Base-by-base conservation (phyloP, 192 early-diverging fungal species). In the Coemansia sp. region DNA sequence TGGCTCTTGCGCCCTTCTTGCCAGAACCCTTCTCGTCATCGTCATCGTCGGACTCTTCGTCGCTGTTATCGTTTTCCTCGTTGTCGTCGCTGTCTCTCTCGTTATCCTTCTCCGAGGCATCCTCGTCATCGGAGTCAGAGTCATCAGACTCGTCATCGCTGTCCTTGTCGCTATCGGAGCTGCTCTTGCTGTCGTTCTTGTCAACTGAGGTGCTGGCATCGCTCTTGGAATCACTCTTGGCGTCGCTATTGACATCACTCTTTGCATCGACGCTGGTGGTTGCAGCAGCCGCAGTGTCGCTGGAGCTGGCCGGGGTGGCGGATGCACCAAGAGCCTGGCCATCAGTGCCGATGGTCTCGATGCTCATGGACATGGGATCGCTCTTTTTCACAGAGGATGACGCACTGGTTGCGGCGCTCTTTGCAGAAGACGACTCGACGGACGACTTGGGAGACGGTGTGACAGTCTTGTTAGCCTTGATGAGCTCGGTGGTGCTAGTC, bases 301-400 rank as follows among this genome's bases (percentile, higher is more conserved):
- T 57, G 14, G 55, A 13, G 34, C 33, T 33, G 20, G 38, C 43
- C 9, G 42, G 36, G 5, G 43, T 15, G 13, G 43, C 15, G 15
- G 53, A 34, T 11, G 70, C 8, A 29, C 34, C 23, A 0, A 54
- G 34, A 3, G 59, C 59, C 43, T 59, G 49, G 35, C 23, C 40
- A 36, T 35, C 38, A 34, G 54, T 36, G 43, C 68, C 68, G 38
- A 79, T 56, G 11, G 67, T 70, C 65, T 79, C 76, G 33, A 79
- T 79, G 62, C 61, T 71, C 57, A 79, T 52, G 6, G 76, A 64
- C 61, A 69, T 69, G 29, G 64, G 41, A 17, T 65, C 52, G 1
- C 67, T 58, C 45, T 66, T 69, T 29, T 33, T 59, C 13, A n/a
- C 35, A 33, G 40, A 33, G 32, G 36, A 35, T 36, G 43, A 17